Evolutionary conservation across 148 eudicot genomes (phyloP).

Genomic region (Camellia japonica): DNA sequence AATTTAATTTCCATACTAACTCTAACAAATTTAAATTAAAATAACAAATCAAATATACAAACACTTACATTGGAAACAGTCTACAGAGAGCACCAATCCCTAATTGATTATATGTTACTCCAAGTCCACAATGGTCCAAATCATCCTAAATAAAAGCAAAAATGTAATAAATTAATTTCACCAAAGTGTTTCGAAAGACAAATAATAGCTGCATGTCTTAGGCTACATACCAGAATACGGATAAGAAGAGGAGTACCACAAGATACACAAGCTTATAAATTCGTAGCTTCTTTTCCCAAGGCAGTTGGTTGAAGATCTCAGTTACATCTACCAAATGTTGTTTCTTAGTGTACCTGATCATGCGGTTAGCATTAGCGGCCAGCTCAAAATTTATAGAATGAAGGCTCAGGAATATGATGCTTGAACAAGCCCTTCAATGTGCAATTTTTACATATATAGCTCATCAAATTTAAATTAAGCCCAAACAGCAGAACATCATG

Average conservation of each 20-base stretch:
- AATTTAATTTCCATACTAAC: background rate
- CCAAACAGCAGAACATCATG: background rate
- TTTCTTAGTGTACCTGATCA: conserved; percentile 32
- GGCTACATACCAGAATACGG: conserved; percentile 40
- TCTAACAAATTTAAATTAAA: background rate
- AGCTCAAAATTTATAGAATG: background rate
- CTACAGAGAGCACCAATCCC: background rate
- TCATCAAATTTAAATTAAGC: background rate
- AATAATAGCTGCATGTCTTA: background rate
- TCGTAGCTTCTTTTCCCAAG: conserved; percentile 40
- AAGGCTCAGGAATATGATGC: background rate
- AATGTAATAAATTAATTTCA: conserved; percentile 16
- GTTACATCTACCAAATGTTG: conserved; percentile 52
- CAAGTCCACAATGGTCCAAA: conserved; percentile 43
- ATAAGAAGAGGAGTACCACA: conserved; percentile 26
- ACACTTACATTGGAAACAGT: conserved; percentile 11
- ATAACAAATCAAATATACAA: background rate
- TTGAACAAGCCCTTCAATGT: background rate
- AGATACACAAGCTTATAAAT: conserved; percentile 44
- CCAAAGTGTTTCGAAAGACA: background rate
- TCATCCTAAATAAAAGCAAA: conserved; percentile 39
- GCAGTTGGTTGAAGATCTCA: conserved; percentile 50
- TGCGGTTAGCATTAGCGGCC: background rate
- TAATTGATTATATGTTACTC: conserved; percentile 13
- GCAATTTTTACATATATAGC: background rate